These are phyloP conservation scores for Silene conica DNA, from an alignment of 148 eudicot species.

Conservation along the genomic window DNA sequence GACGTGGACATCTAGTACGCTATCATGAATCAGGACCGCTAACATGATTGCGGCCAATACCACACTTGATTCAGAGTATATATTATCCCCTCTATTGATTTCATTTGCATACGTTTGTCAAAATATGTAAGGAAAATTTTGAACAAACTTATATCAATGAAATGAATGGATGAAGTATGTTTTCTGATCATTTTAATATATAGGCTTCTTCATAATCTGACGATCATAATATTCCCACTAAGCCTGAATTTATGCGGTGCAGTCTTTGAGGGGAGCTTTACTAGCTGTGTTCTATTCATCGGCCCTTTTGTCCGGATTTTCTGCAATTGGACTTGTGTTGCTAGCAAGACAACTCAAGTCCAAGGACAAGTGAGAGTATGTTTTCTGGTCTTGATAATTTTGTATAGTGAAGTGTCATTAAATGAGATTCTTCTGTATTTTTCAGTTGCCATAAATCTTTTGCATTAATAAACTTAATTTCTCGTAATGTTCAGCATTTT, in stretches of 20 bases:
- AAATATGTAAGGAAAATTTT: no score
- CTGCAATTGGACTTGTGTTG: slow-evolving; percentile 66
- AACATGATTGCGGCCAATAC: background rate
- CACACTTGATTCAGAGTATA: no score
- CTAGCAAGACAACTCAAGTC: slow-evolving; percentile 60
- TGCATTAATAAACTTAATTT: no score
- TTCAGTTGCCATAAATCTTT: background rate
- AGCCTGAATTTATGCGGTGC: slow-evolving; percentile 26
- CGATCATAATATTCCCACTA: background rate
- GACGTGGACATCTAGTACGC: background rate
- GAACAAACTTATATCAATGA: no score
- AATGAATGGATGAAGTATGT: background rate
- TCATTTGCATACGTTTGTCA: no score
- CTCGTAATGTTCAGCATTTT: background rate
- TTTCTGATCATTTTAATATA: background rate
- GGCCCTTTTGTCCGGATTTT: slow-evolving; percentile 55
- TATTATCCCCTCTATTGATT: background rate
- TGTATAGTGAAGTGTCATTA: background rate
- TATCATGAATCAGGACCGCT: background rate
- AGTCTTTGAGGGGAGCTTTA: slow-evolving; percentile 76
- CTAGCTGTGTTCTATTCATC: slow-evolving; percentile 57
- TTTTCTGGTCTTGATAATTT: slow-evolving; percentile 20
- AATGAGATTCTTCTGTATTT: background rate
- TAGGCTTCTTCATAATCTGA: background rate
- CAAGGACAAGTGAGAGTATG: slow-evolving; percentile 44